phyloP scores from a whole-genome alignment of 2,329 filamentous ascomycete genomes.

The Cercospora canescens region DNA sequence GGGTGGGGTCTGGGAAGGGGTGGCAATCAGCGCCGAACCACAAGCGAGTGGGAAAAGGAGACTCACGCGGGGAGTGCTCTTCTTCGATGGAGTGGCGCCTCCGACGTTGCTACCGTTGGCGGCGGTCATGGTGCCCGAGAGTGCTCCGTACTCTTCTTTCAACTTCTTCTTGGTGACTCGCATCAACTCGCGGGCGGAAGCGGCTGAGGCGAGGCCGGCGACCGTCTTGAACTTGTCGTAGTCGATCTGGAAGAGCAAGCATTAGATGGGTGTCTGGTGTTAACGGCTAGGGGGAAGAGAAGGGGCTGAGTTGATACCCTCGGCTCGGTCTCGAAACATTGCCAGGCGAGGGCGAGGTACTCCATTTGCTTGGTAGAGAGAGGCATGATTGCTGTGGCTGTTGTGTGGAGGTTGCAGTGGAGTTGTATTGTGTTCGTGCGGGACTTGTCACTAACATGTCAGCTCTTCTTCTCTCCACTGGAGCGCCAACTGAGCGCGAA shows the following conservation, averaged over 20 bases:
- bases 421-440: not conserved
- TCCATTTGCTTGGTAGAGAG: slow-evolving; percentile 32
- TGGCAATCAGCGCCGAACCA: too few relatives aligned
- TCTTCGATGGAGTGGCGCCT: not conserved
- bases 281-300: not conserved
- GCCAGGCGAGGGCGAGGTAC: slow-evolving; percentile 34
- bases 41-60: not conserved
- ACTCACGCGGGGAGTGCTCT: slow-evolving; percentile 1
- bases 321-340: slow-evolving; percentile 36
- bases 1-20: not conserved
- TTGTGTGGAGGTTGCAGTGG: not conserved
- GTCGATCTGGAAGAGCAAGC: slow-evolving; percentile 31
- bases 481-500: not conserved
- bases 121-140: slow-evolving; percentile 9
- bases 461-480: not conserved
- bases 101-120: not conserved
- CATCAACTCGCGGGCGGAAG: slow-evolving; percentile 35
- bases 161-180: slow-evolving; percentile 39
- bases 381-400: slow-evolving; percentile 24
- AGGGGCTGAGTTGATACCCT: slow-evolving; percentile 23
- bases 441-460: not conserved
- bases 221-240: slow-evolving; percentile 34
- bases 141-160: slow-evolving; percentile 29
- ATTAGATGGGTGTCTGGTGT: not conserved
- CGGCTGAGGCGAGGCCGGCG: slow-evolving; percentile 29